Conservation (phyloP, 2,329 filamentous ascomycete genomes). For the Penicillium griseofulvum region DNA sequence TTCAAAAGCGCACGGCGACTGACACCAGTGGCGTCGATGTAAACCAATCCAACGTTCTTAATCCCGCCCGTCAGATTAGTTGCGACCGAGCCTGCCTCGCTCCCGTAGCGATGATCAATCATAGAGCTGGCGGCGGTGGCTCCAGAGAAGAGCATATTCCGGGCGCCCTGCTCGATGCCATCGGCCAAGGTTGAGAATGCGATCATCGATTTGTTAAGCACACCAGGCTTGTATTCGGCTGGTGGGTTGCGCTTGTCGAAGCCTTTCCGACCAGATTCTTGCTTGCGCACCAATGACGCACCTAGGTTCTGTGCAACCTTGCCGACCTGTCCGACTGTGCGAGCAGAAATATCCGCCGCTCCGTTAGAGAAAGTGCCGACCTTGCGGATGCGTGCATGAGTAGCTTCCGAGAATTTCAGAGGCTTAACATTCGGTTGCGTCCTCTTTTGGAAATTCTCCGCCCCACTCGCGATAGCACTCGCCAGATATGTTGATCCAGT, state of each 20-base stretch:
- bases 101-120: constrained; percentile 84
- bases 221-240: constrained; percentile 75
- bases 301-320: constrained; percentile 88
- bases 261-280: constrained; percentile 55
- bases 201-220: constrained; percentile 94
- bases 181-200: constrained; percentile 94
- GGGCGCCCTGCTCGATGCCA: constrained; percentile 83
- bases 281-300: constrained; percentile 67
- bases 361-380: constrained; percentile 81
- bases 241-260: constrained; percentile 69
- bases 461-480: constrained; percentile 72
- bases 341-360: constrained; percentile 75
- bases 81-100: constrained; percentile 77
- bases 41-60: constrained; percentile 95
- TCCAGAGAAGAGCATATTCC: constrained; percentile 70
- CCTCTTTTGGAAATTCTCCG: constrained; percentile 75
- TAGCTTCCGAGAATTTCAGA: constrained; percentile 80
- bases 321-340: constrained; percentile 80
- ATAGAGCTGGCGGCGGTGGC: constrained; percentile 79
- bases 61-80: constrained; percentile 76
- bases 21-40: constrained; percentile 93
- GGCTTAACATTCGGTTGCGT: constrained; percentile 76
- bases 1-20: constrained; percentile 87
- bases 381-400: constrained; percentile 80
- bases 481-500: constrained; percentile 79